Evolutionary conservation across 352 stramenopile species (phyloP), one percentile per base, ranked within the genome.

Genomic region (Globisporangium spiculum): DNA sequence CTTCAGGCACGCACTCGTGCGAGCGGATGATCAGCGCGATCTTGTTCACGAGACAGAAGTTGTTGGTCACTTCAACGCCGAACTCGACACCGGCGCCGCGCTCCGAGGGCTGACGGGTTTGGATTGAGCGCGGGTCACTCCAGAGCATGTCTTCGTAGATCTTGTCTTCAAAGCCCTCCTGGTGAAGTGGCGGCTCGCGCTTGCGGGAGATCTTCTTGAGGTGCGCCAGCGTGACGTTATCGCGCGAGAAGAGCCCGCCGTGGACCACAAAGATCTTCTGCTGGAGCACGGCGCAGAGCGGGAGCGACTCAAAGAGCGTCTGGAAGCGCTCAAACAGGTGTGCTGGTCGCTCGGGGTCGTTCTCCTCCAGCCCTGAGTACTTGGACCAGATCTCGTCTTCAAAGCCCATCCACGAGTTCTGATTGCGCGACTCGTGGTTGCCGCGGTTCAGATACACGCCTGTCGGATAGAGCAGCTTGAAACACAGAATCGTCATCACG

Each of bases 401-500:
- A 75, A 97, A 99, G 55, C 89, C 93, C 90, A 97, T 97, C 86
- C 91, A 96, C 54, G 87, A 93, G 69, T 98, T 98, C 70, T 98
- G 92, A 71, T 97, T 97, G 61, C 88, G 89, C 53, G 89, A 97
- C 74, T 99, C 96, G 74, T 99, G 96, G 75, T 99, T 99, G 46
- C 96, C 96, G 32, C 96, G 84, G 77, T 98, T 98, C 5, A 99
- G 58, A 56, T 83, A 94, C 4, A 98, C 90, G 62, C 76, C 82
- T 5, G 91, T 77, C 1, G 94, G 93, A 68, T 96, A 94, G 53
- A 96, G 52, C 12, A 93, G 63, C 67, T 82, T 89, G 75, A 96
- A 96, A 34, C 80, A 69, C 30, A 92, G 60, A 30, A 94, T 71
- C 18, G 81, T 93, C 75, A 93, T 92, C 56, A 91, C 70, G 18